Evolutionary conservation across 2,329 filamentous ascomycete species (phyloP), one percentile per base, ranked within the genome.

Genomic region (Xylogone sp.): DNA sequence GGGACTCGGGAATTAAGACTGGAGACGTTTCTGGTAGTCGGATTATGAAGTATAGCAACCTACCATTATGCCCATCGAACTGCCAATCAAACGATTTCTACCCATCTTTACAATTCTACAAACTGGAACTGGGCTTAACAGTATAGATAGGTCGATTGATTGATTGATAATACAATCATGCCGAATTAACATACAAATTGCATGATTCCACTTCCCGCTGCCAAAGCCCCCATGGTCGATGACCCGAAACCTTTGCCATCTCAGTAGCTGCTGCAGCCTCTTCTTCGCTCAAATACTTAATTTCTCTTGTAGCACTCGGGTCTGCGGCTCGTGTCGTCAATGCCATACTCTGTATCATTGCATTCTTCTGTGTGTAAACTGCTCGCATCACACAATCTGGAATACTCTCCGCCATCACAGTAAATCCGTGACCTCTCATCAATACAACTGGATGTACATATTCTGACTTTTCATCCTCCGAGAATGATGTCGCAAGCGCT

Each of bases 391-490:
- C 71, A 2, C 65, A 71, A 46, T 68, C 63, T 54, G 72, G 62
- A 34, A 76, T 69, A 49, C 59, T 65, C 0, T 56, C 53, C 1
- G 65, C 73, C 6, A 68, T 52, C 2, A 67, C 63, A 1, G 74
- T 73, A 56, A 71, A 74, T 2, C 74, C 75, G 53, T 77, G 73
- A 3, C 70, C 67, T 2, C 68, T 62, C 74, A 77, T 76, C 45
- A 77, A 60, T 1, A 74, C 68, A 3, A 75, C 71, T 5, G 61
- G 61, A 34, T 68, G 54, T 7, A 7, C 10, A 16, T 7, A 16
- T 6, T 16, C 13, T 16, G 6, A 4, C 5, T 4, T 16, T 5
- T 39, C n/a, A n/a, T 53, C 34, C 3, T 52, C 54, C 9, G 61
- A 57, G 50, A 73, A 74, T 3, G 44, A 53, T 2, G 54, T 48